These are phyloP conservation scores for Helichrysum umbraculigerum DNA, from an alignment of 129 eudicot species.

Conservation along the genomic window DNA sequence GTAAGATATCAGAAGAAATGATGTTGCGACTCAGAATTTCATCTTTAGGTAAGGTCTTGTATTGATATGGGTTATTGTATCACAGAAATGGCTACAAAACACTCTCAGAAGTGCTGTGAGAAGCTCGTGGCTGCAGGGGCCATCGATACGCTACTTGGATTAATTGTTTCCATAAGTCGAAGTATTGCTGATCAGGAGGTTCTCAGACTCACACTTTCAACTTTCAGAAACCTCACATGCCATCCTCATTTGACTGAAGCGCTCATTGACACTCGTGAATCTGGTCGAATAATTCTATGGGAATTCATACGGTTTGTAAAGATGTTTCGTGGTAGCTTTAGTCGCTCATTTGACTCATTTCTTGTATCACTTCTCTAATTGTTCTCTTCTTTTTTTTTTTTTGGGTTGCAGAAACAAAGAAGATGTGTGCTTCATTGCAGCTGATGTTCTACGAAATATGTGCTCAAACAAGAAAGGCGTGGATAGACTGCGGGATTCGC, in stretches of 20 bases:
- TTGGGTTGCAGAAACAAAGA: constrained; percentile 72
- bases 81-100: constrained; percentile 82
- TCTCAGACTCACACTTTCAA: constrained; percentile 68
- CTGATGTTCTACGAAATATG: constrained; percentile 63
- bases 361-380: background rate
- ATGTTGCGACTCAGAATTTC: background rate
- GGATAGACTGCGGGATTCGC: constrained; percentile 42
- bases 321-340: background rate
- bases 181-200: constrained; percentile 93
- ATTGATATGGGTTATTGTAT: constrained; percentile 1
- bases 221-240: constrained; percentile 75
- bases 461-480: constrained; percentile 52
- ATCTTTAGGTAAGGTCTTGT: background rate
- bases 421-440: constrained; percentile 74
- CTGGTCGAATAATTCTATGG: constrained; percentile 57
- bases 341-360: background rate
- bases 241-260: constrained; percentile 63
- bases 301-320: constrained; percentile 68
- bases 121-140: constrained; percentile 91
- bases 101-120: constrained; percentile 84
- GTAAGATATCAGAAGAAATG: background rate
- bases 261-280: constrained; percentile 46
- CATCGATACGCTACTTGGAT: constrained; percentile 55
- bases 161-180: constrained; percentile 70
- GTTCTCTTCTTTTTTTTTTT: background rate